Evolutionary conservation across 1,284 basidiomycete genomes (phyloP), one percentile per base, ranked within the genome.

Genomic region (Sanghuangporus weigelae): DNA sequence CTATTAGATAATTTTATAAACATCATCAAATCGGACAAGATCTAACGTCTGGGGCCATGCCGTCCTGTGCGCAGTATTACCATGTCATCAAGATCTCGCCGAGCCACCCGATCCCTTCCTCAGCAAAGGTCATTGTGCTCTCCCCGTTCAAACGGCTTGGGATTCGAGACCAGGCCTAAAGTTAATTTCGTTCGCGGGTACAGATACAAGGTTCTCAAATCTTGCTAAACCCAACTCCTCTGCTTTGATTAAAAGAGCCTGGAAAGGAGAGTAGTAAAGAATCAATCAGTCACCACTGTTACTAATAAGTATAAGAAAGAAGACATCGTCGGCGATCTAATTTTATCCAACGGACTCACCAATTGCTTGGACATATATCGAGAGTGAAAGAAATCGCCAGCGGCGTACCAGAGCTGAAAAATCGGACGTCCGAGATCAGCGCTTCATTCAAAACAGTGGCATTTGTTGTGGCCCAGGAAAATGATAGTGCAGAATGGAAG

Each of bases 291-390:
- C 7, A 19, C 21, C 16, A 10, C 3, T 11, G 10, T 51, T 51
- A 14, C 19, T 8, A 35, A n/a, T 21, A n/a, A 26, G 11, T 3
- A 26, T 23, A 50, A 2, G 19, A 21, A 11, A 16, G 6, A 50
- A 7, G 16, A 4, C 4, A 42, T 42, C 11, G 10, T 42, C 40
- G 40, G 16, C 11, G 11, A 42, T 42, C 2, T 42, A 16, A 42
- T 42, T 8, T 42, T 42, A 46, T 3, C 7, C 26, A 31, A 23
- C 10, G 14, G n/a, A 63, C 65, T 21, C 38, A 67, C 66, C n/a
- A 67, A 49, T 21, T 65, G 66, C 39, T 65, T 65, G 2, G 63
- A 64, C 59, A 65, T 62, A 44, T 62, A 67, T 7, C 66, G 60
- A 8, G 66, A 65, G 38, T 65, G 57, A 23, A 39, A 62, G 59